These are phyloP conservation scores for Wickerhamomyces rabaulensis DNA, from an alignment of 805 yeast species.

Conservation along the genomic window DNA sequence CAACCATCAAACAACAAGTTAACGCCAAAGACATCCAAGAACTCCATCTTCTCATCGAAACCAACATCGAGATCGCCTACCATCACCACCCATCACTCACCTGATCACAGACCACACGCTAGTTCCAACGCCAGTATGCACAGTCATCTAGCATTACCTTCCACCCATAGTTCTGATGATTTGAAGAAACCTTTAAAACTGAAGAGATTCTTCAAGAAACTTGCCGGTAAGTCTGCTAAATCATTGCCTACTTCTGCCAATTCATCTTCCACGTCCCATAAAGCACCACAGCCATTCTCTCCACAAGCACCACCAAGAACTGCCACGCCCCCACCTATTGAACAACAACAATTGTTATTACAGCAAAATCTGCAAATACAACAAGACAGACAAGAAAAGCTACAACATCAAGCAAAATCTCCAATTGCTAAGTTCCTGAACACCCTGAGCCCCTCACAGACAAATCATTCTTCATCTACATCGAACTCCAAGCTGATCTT, in stretches of 20 bases:
- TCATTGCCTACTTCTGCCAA: not conserved
- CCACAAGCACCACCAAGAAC: not conserved
- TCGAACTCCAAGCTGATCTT: conserved; percentile 28
- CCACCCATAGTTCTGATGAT: conserved; percentile 1
- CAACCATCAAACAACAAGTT: conserved; percentile 8
- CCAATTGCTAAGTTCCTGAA: conserved; percentile 20
- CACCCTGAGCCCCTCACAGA: conserved; percentile 20
- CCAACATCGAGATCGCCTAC: conserved; percentile 20
- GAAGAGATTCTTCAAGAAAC: conserved; percentile 49
- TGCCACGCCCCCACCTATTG: conserved; percentile 2
- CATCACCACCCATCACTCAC: conserved; percentile 11
- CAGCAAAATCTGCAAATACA: conserved; percentile 8
- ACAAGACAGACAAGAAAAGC: conserved; percentile 7
- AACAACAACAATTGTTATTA: conserved; percentile 8
- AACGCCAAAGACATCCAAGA: conserved; percentile 23
- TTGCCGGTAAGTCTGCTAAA: conserved; percentile 15
- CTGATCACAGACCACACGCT: conserved; percentile 7
- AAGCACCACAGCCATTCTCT: conserved; percentile 2
- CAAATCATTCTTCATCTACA: conserved; percentile 6
- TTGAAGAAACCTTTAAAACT: conserved; percentile 26
- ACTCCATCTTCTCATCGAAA: conserved; percentile 19
- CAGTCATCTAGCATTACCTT: not conserved
- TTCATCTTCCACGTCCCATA: conserved; percentile 11
- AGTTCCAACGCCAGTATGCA: not conserved
- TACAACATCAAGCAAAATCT: conserved; percentile 6